Base-by-base conservation (phyloP, 495 filamentous ascomycete species). In the Cryomyces minteri region DNA sequence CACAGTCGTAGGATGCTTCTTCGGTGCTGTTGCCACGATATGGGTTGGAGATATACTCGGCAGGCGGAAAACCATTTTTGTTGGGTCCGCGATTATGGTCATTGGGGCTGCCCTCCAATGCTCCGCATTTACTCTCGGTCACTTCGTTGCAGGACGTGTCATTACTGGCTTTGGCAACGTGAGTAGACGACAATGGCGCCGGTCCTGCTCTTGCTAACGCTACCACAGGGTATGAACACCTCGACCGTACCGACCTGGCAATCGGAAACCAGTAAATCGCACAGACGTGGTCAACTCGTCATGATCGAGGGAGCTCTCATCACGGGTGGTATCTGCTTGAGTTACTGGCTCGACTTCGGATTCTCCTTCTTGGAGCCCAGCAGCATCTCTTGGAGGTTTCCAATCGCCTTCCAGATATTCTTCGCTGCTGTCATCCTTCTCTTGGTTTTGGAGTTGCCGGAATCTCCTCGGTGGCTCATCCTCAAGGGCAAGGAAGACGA, bases 171-270 rank as follows among this genome's bases (percentile, higher is more conserved):
- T 54, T 57, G 67, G 67, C 34, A 75, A 73, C 18, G 18, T 25
- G 18, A 25, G 18, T 25, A 2, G 18, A 25, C 18, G 18, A 25
- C 18, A 25, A 2, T 25, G 1, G 1, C 18, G 2, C 18, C 18
- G 18, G 18, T 25, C 18, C 18, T 25, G 2, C 18, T 25, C 18
- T 25, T 25, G 18, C 18, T 25, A 25, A 25, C 18, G 18, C 18
- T 25, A 25, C 18, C 2, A 25, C 2, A 25, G 45, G 72, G 72
- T 36, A 65, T 79, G 52, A 77, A 77, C 49, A 74, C 74, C 2
- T 72, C 71, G 0, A 80, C 74, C 2, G 76, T 82, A 9, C 81
- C 81, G 0, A 80, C 74, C 1, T 86, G 79, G 80, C 82, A 84
- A 51, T 79, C 79, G 2, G 80, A 87, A 56, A 82, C 77, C 32